Conservation (phyloP, 2,329 filamentous ascomycete genomes). For the Verticillium zaregamsianum region DNA sequence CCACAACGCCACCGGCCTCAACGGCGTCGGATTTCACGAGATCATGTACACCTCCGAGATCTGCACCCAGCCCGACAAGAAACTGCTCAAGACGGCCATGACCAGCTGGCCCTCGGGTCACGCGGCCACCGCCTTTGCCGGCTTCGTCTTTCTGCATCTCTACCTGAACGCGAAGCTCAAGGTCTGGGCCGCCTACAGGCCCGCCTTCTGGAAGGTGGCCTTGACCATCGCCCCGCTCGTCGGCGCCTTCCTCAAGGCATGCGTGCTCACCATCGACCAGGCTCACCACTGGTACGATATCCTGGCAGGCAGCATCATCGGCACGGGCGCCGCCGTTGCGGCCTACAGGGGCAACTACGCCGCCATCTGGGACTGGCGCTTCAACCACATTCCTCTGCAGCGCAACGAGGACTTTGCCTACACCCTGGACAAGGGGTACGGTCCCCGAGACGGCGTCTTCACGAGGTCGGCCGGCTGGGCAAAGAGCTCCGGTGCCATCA, state of each 20-base stretch:
- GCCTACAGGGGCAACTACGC: constrained; percentile 65
- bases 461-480: constrained; percentile 7
- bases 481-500: neutral
- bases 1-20: constrained; percentile 34
- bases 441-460: constrained; percentile 1
- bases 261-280: constrained; percentile 59
- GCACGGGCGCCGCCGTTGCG: constrained; percentile 56
- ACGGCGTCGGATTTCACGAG: constrained; percentile 46
- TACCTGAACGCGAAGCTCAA: constrained; percentile 72
- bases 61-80: constrained; percentile 52
- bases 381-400: constrained; percentile 61
- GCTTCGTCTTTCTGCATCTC: constrained; percentile 59
- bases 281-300: constrained; percentile 71
- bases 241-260: constrained; percentile 54
- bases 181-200: constrained; percentile 62
- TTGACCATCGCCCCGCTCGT: constrained; percentile 56
- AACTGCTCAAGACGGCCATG: constrained; percentile 55
- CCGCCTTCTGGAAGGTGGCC: constrained; percentile 63
- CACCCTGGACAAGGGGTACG: constrained; percentile 1
- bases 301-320: constrained; percentile 59
- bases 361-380: constrained; percentile 65
- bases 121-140: constrained; percentile 59
- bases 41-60: constrained; percentile 63
- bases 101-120: constrained; percentile 68
- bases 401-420: constrained; percentile 28